Conservation (phyloP, 805 yeast species). For the Sporopachydermia quercuum region DNA sequence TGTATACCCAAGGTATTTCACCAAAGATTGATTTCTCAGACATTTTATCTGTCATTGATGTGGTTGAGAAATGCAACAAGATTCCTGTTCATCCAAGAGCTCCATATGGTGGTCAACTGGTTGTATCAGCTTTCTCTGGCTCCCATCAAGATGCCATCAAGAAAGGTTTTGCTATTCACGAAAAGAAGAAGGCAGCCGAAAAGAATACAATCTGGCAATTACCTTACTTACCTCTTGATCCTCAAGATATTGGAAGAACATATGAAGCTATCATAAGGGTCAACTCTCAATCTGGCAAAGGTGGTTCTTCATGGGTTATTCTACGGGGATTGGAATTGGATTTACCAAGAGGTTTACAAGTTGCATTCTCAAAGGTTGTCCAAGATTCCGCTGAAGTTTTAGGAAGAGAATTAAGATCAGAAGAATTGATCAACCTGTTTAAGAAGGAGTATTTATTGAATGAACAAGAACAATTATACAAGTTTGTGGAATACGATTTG, state of each 20-base stretch:
- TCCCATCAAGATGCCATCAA: conserved; percentile 85
- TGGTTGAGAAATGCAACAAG: conserved; percentile 69
- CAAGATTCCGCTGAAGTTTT: conserved; percentile 53
- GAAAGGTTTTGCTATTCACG: conserved; percentile 44
- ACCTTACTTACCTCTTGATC: conserved; percentile 77
- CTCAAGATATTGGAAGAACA: conserved; percentile 74
- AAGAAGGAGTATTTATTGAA: conserved; percentile 38
- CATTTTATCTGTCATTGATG: conserved; percentile 46
- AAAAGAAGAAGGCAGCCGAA: conserved; percentile 19
- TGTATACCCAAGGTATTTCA: conserved; percentile 64
- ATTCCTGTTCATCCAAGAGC: conserved; percentile 68
- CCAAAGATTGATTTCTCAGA: conserved; percentile 64
- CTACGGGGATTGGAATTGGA: conserved; percentile 62
- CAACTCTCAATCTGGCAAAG: conserved; percentile 79
- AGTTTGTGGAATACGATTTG: conserved; percentile 14
- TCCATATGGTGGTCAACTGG: conserved; percentile 73
- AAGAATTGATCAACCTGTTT: conserved; percentile 53
- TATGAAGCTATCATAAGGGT: conserved; percentile 86
- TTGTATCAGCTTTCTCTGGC: conserved; percentile 73
- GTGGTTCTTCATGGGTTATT: conserved; percentile 83
- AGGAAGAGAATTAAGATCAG: conserved; percentile 56
- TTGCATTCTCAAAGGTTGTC: conserved; percentile 57
- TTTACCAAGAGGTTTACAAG: conserved; percentile 68
- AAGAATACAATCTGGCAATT: conserved; percentile 43
- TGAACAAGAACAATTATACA: conserved; percentile 11